phyloP scores from a whole-genome alignment of 768 basidiomycete genomes.

The Pleurotus salmoneostramineus region DNA sequence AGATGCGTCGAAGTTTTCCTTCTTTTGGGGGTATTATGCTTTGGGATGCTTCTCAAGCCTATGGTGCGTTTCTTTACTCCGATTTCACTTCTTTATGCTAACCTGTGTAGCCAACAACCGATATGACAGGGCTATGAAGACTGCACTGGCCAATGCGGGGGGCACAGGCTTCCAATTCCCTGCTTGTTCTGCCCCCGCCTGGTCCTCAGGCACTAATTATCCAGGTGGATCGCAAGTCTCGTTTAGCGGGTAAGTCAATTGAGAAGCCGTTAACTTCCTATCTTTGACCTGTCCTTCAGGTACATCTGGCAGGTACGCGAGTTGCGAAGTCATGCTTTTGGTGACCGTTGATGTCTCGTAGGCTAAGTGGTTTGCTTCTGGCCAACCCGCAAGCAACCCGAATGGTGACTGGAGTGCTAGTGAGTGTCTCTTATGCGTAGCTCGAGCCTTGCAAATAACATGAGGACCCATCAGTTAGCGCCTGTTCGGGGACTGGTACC shows the following conservation, averaged over 20 bases:
- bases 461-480: slow-evolving; percentile 37
- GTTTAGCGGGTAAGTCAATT: slow-evolving; percentile 41
- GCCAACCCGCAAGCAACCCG: slow-evolving; percentile 40
- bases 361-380: slow-evolving; percentile 59
- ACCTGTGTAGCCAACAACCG: slow-evolving; percentile 45
- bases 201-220: slow-evolving; percentile 44
- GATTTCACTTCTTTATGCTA: not conserved
- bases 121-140: slow-evolving; percentile 60
- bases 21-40: slow-evolving; percentile 65
- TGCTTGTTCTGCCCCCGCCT: slow-evolving; percentile 54
- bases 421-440: slow-evolving; percentile 25
- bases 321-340: not conserved
- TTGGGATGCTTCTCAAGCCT: slow-evolving; percentile 47
- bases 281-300: slow-evolving; percentile 21
- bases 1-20: slow-evolving; percentile 54
- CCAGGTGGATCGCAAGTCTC: slow-evolving; percentile 48
- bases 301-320: slow-evolving; percentile 59
- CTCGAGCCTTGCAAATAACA: not conserved
- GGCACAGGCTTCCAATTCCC: slow-evolving; percentile 70
- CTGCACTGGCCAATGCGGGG: slow-evolving; percentile 53
- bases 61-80: slow-evolving; percentile 21
- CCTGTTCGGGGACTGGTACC: slow-evolving; percentile 36
- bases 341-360: slow-evolving; percentile 17
- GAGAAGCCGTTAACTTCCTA: slow-evolving; percentile 1
- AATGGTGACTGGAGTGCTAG: slow-evolving; percentile 65